These are phyloP conservation scores for Akanthomyces dipterigenus DNA, from an alignment of 2,329 filamentous ascomycete genomes.

Conservation along the genomic window DNA sequence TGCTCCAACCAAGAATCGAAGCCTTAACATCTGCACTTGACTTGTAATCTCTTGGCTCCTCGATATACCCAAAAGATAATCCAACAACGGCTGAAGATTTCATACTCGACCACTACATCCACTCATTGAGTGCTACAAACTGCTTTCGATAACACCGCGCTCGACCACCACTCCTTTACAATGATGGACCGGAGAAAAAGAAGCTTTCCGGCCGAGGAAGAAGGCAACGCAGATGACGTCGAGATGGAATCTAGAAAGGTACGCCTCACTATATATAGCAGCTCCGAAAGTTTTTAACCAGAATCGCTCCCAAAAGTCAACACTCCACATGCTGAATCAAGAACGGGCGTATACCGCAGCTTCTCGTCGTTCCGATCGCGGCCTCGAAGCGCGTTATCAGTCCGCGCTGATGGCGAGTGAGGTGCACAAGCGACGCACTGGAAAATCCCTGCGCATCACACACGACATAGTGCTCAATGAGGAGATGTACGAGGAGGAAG, in stretches of 20 bases:
- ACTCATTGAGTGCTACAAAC: too few relatives aligned
- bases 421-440: conserved; percentile 82
- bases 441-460: conserved; percentile 71
- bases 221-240: neutral
- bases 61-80: too few relatives aligned
- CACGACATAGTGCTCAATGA: conserved; percentile 83
- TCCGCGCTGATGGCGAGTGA: conserved; percentile 84
- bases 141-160: too few relatives aligned
- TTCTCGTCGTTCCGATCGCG: conserved; percentile 77
- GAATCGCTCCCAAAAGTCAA: conserved; percentile 26
- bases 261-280: conserved; percentile 1
- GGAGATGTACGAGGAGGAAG: conserved; percentile 94
- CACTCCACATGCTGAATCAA: too few relatives aligned
- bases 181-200: neutral
- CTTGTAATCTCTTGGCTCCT: too few relatives aligned
- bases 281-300: conserved; percentile 1
- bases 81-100: too few relatives aligned
- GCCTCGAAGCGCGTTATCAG: conserved; percentile 78
- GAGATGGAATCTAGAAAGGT: neutral
- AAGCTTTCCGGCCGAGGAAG: neutral
- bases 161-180: conserved; percentile 6
- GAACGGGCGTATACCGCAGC: conserved; percentile 89
- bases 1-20: too few relatives aligned
- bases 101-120: too few relatives aligned
- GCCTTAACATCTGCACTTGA: too few relatives aligned